phyloP scores from a whole-genome alignment of 495 filamentous ascomycete genomes.

The Talaromyces wortmannii region DNA sequence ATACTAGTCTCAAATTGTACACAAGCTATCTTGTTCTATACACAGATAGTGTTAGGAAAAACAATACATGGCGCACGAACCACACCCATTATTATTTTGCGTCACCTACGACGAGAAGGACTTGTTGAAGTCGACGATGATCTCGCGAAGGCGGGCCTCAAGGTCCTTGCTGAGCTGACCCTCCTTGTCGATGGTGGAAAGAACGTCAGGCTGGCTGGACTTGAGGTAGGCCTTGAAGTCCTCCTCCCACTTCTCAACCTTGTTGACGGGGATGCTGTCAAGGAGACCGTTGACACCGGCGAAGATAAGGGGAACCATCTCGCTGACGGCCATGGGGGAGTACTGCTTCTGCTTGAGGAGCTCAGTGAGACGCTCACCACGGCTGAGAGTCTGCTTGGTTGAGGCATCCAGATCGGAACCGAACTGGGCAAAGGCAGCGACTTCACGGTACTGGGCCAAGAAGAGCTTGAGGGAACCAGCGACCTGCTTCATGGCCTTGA shows the following conservation, averaged over 20 bases:
- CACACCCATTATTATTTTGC: slow-evolving; percentile 23
- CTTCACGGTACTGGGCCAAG: slow-evolving; percentile 99
- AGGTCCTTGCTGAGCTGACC: slow-evolving; percentile 92
- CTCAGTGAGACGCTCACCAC: slow-evolving; percentile 98
- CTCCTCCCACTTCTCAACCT: slow-evolving; percentile 84
- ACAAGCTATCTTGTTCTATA: slow-evolving; percentile 49
- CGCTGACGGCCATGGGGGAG: slow-evolving; percentile 95
- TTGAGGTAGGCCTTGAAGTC: slow-evolving; percentile 90
- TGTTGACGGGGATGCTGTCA: slow-evolving; percentile 76
- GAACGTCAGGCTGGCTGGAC: slow-evolving; percentile 77
- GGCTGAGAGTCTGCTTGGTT: slow-evolving; percentile 96
- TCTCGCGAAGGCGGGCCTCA: slow-evolving; percentile 79
- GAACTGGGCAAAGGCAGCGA: slow-evolving; percentile 99
- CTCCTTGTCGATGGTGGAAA: slow-evolving; percentile 90
- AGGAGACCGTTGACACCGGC: slow-evolving; percentile 98
- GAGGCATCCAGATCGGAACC: slow-evolving; percentile 98
- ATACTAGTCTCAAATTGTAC: slow-evolving; percentile 48
- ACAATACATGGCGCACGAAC: slow-evolving; percentile 19
- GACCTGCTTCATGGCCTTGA: slow-evolving; percentile 99
- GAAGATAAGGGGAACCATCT: slow-evolving; percentile 99
- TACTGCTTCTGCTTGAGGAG: slow-evolving; percentile 99
- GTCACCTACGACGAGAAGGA: slow-evolving; percentile 64
- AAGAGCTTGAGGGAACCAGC: slow-evolving; percentile 99
- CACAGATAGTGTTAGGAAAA: slow-evolving; percentile 43
- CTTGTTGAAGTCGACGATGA: slow-evolving; percentile 81